phyloP scores from a whole-genome alignment of 2,329 filamentous ascomycete genomes.

The Claviceps sp. region DNA sequence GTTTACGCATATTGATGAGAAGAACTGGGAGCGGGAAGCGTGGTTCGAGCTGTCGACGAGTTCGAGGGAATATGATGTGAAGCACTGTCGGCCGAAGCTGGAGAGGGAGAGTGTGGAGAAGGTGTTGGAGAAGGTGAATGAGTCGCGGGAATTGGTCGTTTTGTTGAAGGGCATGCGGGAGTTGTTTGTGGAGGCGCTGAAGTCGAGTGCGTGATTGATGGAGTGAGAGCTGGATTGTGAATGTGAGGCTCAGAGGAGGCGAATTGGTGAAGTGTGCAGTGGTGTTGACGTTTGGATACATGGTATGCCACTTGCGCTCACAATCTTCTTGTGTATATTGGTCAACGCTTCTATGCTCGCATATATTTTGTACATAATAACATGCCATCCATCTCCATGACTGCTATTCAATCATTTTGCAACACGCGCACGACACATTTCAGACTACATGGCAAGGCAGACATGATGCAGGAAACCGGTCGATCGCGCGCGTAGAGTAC shows the following conservation, averaged over 20 bases:
- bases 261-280: background rate
- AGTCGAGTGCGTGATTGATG: constrained; percentile 15
- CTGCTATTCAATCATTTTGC: background rate
- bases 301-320: background rate
- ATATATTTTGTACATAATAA: background rate
- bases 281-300: background rate
- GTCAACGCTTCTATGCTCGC: background rate
- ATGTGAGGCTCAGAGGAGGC: background rate
- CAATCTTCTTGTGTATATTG: background rate
- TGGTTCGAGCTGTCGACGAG: constrained; percentile 86
- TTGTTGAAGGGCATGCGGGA: constrained; percentile 75
- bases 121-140: constrained; percentile 68
- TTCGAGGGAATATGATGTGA: constrained; percentile 72
- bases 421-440: background rate
- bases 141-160: constrained; percentile 57
- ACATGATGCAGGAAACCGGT: no score
- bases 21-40: constrained; percentile 76
- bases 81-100: constrained; percentile 68
- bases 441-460: background rate
- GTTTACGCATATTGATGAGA: constrained; percentile 75
- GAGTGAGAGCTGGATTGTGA: background rate
- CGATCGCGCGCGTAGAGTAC: no score
- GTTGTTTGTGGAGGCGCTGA: constrained; percentile 57
- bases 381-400: background rate
- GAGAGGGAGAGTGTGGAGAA: constrained; percentile 65